phyloP scores from a whole-genome alignment of 2,329 filamentous ascomycete species.

The Phialophora expanda region DNA sequence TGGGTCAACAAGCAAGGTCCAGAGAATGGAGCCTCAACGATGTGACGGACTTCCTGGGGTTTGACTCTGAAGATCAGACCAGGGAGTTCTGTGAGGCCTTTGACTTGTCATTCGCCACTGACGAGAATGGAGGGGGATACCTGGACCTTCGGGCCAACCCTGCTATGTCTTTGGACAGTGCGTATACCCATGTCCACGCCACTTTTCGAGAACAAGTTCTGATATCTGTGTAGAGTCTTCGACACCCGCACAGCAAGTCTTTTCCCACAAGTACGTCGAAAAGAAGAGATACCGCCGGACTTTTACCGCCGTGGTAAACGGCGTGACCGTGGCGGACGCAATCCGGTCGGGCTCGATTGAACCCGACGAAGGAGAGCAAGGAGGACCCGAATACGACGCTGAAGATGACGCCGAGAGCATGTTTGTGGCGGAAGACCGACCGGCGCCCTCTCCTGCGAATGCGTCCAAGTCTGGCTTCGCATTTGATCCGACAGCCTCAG shows the following conservation, averaged over 20 bases:
- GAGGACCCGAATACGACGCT: slow-evolving; percentile 46
- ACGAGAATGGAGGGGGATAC: slow-evolving; percentile 54
- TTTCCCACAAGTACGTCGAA: slow-evolving; percentile 62
- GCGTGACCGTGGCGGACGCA: slow-evolving; percentile 60
- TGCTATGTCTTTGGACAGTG: slow-evolving; percentile 56
- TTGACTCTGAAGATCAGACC: slow-evolving; percentile 62
- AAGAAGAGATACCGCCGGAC: slow-evolving; percentile 61
- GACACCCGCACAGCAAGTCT: slow-evolving; percentile 53
- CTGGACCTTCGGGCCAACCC: slow-evolving; percentile 55
- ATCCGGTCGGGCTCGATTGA: slow-evolving; percentile 57
- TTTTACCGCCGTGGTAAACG: slow-evolving; percentile 63
- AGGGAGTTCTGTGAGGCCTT: slow-evolving; percentile 60
- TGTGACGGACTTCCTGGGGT: slow-evolving; percentile 58
- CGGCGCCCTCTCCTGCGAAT: not conserved
- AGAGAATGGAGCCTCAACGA: slow-evolving; percentile 63
- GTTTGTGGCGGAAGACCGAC: slow-evolving; percentile 35
- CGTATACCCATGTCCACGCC: slow-evolving; percentile 40
- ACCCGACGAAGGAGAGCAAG: slow-evolving; percentile 43
- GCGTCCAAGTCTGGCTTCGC: slow-evolving; percentile 24
- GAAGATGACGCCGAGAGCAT: slow-evolving; percentile 43
- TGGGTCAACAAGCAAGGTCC: slow-evolving; percentile 56
- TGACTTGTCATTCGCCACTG: slow-evolving; percentile 57
- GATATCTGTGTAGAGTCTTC: slow-evolving; percentile 35
- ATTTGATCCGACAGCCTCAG: slow-evolving; percentile 29
- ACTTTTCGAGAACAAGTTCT: slow-evolving; percentile 39